Conservation (phyloP, 1,139 yeast species). For the Yamadazyma diddensiae region DNA sequence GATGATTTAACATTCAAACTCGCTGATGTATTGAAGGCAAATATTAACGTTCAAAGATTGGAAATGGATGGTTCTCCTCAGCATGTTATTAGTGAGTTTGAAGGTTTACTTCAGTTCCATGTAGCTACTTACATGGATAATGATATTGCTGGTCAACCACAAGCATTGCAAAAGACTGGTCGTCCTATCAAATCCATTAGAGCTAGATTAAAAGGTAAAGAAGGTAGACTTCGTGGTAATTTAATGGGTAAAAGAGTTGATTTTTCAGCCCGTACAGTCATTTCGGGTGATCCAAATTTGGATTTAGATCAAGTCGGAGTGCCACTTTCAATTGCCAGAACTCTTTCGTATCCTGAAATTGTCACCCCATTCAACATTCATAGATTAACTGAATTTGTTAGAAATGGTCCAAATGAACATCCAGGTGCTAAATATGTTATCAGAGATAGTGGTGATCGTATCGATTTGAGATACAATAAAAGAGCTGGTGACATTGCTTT, state of each 20-base stretch:
- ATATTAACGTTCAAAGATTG: conserved; percentile 89
- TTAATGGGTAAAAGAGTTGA: conserved; percentile 99
- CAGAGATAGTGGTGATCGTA: conserved; percentile 98
- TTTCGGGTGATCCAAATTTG: conserved; percentile 97
- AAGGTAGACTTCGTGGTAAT: conserved; percentile 97
- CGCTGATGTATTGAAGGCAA: conserved; percentile 95
- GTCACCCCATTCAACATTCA: conserved; percentile 98
- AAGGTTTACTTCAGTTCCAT: conserved; percentile 90
- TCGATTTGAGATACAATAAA: conserved; percentile 92
- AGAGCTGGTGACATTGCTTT: conserved; percentile 98
- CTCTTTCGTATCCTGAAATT: conserved; percentile 93
- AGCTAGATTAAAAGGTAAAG: conserved; percentile 98
- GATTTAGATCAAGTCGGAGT: conserved; percentile 99
- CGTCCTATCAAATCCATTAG: conserved; percentile 98
- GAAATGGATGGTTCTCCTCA: conserved; percentile 99
- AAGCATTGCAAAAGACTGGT: conserved; percentile 97
- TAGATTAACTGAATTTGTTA: conserved; percentile 83
- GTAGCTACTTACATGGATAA: conserved; percentile 99
- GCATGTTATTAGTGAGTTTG: conserved; percentile 95
- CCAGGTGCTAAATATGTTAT: conserved; percentile 99
- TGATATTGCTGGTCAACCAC: conserved; percentile 99
- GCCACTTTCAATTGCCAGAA: conserved; percentile 93
- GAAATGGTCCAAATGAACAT: conserved; percentile 98
- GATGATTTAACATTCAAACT: conserved; percentile 98
- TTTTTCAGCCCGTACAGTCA: conserved; percentile 98